Conservation (phyloP, 108 stramenopile species). For the Nitzschia sp. region DNA sequence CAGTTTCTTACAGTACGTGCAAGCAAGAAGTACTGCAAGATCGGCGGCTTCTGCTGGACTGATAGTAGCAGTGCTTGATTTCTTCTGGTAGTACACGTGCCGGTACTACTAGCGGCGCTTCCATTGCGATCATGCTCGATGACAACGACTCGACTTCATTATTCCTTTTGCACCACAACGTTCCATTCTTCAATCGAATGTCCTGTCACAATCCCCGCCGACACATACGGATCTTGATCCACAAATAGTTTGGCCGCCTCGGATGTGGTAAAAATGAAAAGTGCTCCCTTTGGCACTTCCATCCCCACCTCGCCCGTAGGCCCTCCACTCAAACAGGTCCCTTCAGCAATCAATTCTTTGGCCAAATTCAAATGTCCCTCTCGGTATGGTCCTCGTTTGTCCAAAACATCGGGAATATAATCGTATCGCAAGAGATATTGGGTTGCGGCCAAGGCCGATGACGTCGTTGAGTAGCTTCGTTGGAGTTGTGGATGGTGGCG, state of each 20-base stretch:
- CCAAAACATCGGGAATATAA: constrained; percentile 84
- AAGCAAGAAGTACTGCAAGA: no score
- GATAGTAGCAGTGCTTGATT: no score
- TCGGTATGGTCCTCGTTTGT: constrained; percentile 78
- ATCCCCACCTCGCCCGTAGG: constrained; percentile 49
- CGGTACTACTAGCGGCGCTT: no score
- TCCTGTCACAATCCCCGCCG: constrained; percentile 72
- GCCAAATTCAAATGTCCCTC: constrained; percentile 78
- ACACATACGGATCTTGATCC: constrained; percentile 74
- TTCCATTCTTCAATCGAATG: constrained; percentile 82
- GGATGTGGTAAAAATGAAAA: constrained; percentile 71
- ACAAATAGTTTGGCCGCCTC: constrained; percentile 71
- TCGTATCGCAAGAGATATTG: constrained; percentile 61
- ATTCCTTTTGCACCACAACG: constrained; percentile 70
- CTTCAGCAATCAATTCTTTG: constrained; percentile 63
- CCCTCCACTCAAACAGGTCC: constrained; percentile 68
- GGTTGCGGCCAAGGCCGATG: constrained; percentile 11
- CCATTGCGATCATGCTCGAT: no score
- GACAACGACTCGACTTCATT: no score
- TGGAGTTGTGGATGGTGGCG: background rate
- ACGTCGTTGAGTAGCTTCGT: background rate
- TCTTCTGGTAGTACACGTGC: no score
- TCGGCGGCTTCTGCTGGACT: no score
- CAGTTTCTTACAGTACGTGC: no score
- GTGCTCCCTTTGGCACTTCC: constrained; percentile 67